Evolutionary conservation across 1,284 basidiomycete species (phyloP), one percentile per base, ranked within the genome.

Genomic region (Melampsora abietis-canadensis): DNA sequence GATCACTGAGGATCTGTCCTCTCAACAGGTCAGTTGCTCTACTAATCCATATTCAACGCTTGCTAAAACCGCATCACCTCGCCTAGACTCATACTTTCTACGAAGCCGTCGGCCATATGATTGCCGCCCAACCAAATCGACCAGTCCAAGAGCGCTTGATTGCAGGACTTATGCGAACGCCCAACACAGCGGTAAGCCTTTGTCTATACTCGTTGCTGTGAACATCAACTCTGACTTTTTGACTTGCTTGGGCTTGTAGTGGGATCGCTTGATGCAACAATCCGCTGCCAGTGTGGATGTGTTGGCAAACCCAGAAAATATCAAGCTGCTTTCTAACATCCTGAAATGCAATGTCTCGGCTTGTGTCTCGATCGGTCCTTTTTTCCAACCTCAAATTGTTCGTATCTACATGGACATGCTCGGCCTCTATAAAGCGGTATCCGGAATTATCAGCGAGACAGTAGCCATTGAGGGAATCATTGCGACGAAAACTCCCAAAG

Each of bases 31-130:
- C 78, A 76, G 80, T 76, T 65, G 51, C 17, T 40, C 76, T 15
- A 44, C 44, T 21, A 30, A 80, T 81, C 77, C 57, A 69, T 80
- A 65, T 40, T 40, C 61, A 24, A n/a, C n/a, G 61, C 31, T 63
- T 14, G 15, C n/a, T 40, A 8, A n/a, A 37, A 31, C n/a, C 61
- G 61, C 12, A 31, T 59, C 3, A 4, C 30, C 17, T 31, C 14
- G 14, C 8, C 46, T 48, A 76, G 66, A 64, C 82, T 59, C 81
- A 82, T 77, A 82, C 81, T 59, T 82, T 82, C 76, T 82, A 82
- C 77, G 95, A 99, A 84, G 96, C 96, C 7, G 91, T 98, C 65
- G 96, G 96, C 24, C 94, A 98, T 85, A 98, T 98, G 96, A 97
- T 99, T 79, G 93, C 94, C 21, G 94, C 95, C 1, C 96, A 98